Percentiles rank a stretch among this genome's conserved stretches.
Evolutionary conservation across 371 early-diverging fungal genomes (phyloP).

Genomic region (Circinella minor): DNA sequence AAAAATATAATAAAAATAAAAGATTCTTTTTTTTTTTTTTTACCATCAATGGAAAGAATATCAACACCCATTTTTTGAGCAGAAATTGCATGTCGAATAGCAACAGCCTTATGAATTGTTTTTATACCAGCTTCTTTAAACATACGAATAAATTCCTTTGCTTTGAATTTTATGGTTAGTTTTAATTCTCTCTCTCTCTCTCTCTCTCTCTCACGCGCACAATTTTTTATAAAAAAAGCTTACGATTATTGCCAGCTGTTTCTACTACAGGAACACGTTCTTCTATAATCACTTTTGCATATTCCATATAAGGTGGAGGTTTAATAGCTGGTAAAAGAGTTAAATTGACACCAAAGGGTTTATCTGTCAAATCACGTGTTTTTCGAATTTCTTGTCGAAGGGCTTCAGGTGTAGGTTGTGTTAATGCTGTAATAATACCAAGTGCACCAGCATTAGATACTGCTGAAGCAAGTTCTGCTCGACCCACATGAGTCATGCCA

Average conservation of each 20-base stretch:
- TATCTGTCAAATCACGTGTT: constrained; percentile 73
- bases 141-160: constrained; percentile 72
- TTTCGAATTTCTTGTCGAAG: constrained; percentile 74
- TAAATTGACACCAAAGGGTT: constrained; percentile 84
- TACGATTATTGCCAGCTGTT: constrained; percentile 70
- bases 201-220: no score
- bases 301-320: constrained; percentile 82
- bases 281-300: constrained; percentile 75
- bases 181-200: no score
- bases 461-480: constrained; percentile 80
- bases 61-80: constrained; percentile 70
- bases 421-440: constrained; percentile 90
- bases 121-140: constrained; percentile 76
- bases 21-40: no score
- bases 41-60: constrained; percentile 75
- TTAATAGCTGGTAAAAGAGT: constrained; percentile 65
- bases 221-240: constrained; percentile 16
- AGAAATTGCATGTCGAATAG: constrained; percentile 74
- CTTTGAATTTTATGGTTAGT: constrained; percentile 25
- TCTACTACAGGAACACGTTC: constrained; percentile 81
- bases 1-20: no score
- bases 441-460: constrained; percentile 98
- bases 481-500: constrained; percentile 57
- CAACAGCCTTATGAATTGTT: constrained; percentile 80
- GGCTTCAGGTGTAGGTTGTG: constrained; percentile 84